These are phyloP conservation scores for Bryopsis sp. DNA, from an alignment of 139 green algal genomes.

Conservation along the genomic window DNA sequence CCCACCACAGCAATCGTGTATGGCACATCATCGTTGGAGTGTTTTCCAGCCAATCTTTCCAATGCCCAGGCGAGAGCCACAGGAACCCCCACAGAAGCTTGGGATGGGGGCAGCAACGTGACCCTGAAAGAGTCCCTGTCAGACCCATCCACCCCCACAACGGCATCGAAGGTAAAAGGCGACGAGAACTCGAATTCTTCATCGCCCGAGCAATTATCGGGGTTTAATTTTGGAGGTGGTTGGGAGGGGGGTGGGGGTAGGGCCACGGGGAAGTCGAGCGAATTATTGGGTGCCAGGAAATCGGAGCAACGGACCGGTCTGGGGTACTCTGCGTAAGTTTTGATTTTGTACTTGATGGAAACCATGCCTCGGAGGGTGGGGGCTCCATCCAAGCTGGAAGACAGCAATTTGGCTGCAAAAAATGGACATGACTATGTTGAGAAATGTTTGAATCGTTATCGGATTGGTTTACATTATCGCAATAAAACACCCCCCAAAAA, in stretches of 20 bases:
- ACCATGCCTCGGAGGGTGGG: too few species aligned
- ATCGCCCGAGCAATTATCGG: background rate
- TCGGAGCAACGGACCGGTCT: background rate
- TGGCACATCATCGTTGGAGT: background rate
- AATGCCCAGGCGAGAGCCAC: slow-evolving; percentile 12
- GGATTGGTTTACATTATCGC: too few species aligned
- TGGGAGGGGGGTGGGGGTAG: background rate
- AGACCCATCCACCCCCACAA: background rate
- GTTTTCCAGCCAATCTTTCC: background rate
- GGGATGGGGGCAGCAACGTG: background rate
- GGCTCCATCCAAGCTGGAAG: too few species aligned
- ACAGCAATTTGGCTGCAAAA: too few species aligned
- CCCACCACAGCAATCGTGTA: background rate
- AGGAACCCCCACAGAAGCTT: background rate
- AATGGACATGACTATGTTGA: too few species aligned
- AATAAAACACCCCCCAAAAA: too few species aligned
- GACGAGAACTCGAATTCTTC: background rate
- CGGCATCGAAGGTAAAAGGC: background rate
- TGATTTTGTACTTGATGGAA: too few species aligned
- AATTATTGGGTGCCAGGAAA: background rate
- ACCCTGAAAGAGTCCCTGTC: background rate
- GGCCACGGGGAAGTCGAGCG: background rate
- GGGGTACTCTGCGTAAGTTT: too few species aligned
- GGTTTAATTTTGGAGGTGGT: background rate
- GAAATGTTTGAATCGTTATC: too few species aligned